Evolutionary conservation across 1,139 yeast genomes (phyloP), one percentile per base, ranked within the genome.

Genomic region (Magnusiomyces sp.): DNA sequence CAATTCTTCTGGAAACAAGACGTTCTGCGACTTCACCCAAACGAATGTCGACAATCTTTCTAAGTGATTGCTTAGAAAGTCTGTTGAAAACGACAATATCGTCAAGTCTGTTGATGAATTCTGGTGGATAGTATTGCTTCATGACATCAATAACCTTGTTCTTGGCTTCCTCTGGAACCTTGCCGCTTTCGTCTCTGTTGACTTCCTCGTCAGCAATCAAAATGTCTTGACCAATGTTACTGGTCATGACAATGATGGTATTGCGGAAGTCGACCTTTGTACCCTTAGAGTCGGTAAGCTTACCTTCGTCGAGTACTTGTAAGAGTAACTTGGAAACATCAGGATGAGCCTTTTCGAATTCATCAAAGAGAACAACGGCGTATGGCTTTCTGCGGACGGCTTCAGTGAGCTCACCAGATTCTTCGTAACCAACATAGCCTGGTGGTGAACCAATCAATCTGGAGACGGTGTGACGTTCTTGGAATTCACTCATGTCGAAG

Each of bases 401-500:
- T 66, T 92, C 97, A 0, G 98, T 92, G 56, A 92, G 74, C 66
- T 92, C 97, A 49, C 98, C 98, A 42, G 79, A 72, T 58, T 85
- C 94, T 61, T 92, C 98, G 68, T 89, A 90, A 45, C 97, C 95
- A 34, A 92, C 97, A 64, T 92, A 92, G 9, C 97, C 97, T 14
- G 98, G 98, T 6, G 98, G 98, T 0, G 97, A 92, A 45, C 98
- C 98, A 59, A 92, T 88, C 54, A 92, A 75, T 57, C 97, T 77
- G 40, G 95, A 84, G 11, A 90, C 81, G 0, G 95, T 76, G 66
- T 89, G 97, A 64, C 86, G 85, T 64, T 92, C 98, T 69, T 90
- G 97, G 67, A 90, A 92, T 66, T 92, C 98, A 23, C 95, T 86
- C 97, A 92, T 92, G 66, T 92, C 98, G 65, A 92, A 90, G 58